Evolutionary conservation across 2,329 filamentous ascomycete genomes (phyloP).

Genomic region (Fusarium incarnatum): DNA sequence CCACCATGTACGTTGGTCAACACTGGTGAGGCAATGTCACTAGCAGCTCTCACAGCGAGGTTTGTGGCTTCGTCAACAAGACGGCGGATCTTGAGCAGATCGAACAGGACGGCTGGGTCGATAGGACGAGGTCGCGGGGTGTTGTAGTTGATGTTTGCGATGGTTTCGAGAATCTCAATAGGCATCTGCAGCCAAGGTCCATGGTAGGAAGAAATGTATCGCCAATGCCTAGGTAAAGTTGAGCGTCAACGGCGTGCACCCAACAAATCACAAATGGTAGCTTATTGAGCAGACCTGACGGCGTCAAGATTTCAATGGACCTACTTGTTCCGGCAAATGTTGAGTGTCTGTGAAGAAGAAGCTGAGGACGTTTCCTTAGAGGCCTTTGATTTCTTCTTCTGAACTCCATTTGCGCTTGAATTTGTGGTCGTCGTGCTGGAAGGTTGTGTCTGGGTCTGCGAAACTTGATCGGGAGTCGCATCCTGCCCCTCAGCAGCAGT

Average conservation of each 20-base stretch:
- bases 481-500: slow-evolving; percentile 51
- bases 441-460: slow-evolving; percentile 21
- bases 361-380: slow-evolving; percentile 16
- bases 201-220: slow-evolving; percentile 85
- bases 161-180: slow-evolving; percentile 79
- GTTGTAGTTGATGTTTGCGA: slow-evolving; percentile 84
- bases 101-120: slow-evolving; percentile 84
- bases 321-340: slow-evolving; percentile 74
- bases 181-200: slow-evolving; percentile 86
- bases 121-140: slow-evolving; percentile 80
- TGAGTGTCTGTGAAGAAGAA: slow-evolving; percentile 34
- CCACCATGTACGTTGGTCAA: slow-evolving; percentile 66
- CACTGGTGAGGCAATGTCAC: slow-evolving; percentile 74
- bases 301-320: slow-evolving; percentile 46
- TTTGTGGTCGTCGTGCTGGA: slow-evolving; percentile 9
- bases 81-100: slow-evolving; percentile 83
- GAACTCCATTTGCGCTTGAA: slow-evolving; percentile 8
- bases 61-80: slow-evolving; percentile 84
- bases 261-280: not conserved
- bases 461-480: slow-evolving; percentile 16
- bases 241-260: slow-evolving; percentile 22
- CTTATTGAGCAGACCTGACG: slow-evolving; percentile 4
- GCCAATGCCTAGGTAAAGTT: slow-evolving; percentile 75
- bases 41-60: slow-evolving; percentile 81
- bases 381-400: slow-evolving; percentile 29